Base-by-base conservation (phyloP, 176 grass and related monocot species). In the Phragmites australis region DNA sequence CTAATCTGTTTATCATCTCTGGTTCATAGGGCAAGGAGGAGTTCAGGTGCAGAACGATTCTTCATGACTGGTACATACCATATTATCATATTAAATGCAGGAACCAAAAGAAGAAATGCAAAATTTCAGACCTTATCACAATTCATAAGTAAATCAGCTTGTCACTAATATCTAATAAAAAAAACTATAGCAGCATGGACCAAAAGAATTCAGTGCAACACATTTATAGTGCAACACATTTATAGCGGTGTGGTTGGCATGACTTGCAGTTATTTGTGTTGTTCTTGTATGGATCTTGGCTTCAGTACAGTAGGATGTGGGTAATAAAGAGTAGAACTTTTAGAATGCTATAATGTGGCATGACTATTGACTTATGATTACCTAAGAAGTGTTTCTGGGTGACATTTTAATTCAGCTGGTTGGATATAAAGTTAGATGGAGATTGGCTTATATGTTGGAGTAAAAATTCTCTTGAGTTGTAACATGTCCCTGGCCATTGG, bases 1-100 rank as follows among this genome's bases (percentile, higher is more conserved):
- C 69, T 46, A 27, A 75, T 89, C 34, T 54, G 13, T 79, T 68
- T 84, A 60, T 68, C 49, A 1, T 42, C n/a, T 74, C 8, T 9
- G 34, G 45, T 59, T 61, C 51, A 27, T 37, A 68, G 27, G 87
- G 81, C 32, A 22, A 31, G 34, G 51, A 80, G 37, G 32, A 84
- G 25, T 45, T 37, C 23, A 61, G 21, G 54, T 27, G 52, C 55
- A 68, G 72, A 82, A 82, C 42, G 19, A 45, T 13, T 48, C 56
- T 57, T 78, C 74, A 56, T 18, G 56, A 27, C 15, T 52, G 6
- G 11, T 66, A 48, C 19, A 4, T 30, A n/a, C 18, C 30, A 25
- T 41, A 42, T 41, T 11, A 47, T 63, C 31, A 3, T 71, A 15
- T 11, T 61, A 69, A 70, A 61, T 75, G 42, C 6, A 60, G 17